Percentiles rank a stretch among this genome's conserved stretches.
Evolutionary conservation across 805 yeast genomes (phyloP).

Genomic region (Lipomyces anomalus): DNA sequence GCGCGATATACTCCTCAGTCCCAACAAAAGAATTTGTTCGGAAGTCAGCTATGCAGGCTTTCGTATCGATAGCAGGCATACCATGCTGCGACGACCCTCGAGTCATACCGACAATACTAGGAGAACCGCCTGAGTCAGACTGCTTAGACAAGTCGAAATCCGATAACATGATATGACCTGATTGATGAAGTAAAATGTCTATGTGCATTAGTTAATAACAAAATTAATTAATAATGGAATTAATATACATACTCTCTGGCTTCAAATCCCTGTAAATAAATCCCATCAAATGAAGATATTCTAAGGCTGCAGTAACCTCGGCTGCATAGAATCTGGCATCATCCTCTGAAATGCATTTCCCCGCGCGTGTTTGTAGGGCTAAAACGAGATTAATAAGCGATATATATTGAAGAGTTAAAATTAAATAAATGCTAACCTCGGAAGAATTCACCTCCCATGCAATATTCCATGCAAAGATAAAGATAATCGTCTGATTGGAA

Average conservation of each 20-base stretch:
- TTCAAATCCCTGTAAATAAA: constrained; percentile 93
- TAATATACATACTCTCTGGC: too few relatives aligned
- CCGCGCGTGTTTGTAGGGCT: constrained; percentile 84
- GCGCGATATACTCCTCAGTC: constrained; percentile 97
- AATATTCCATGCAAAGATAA: constrained; percentile 95
- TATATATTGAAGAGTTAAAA: background rate
- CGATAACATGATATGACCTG: constrained; percentile 96
- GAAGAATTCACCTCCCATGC: constrained; percentile 99
- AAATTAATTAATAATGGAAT: too few relatives aligned
- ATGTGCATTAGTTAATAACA: too few relatives aligned
- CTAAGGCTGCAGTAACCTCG: constrained; percentile 95
- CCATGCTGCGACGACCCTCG: constrained; percentile 35
- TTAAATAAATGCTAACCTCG: constrained; percentile 34
- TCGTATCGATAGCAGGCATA: constrained; percentile 77
- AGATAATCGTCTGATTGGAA: constrained; percentile 90
- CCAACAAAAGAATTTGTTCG: constrained; percentile 98
- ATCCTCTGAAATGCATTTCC: constrained; percentile 76
- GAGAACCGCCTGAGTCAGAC: constrained; percentile 68
- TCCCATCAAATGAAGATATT: constrained; percentile 93
- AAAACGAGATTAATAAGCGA: background rate
- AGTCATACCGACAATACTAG: constrained; percentile 48
- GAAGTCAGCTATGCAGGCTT: constrained; percentile 91
- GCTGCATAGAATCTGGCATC: constrained; percentile 94
- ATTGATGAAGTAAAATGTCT: constrained; percentile 86
- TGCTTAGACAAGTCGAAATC: constrained; percentile 95